Evolutionary conservation across 768 basidiomycete species (phyloP), one percentile per base, ranked within the genome.

Genomic region (Lentinula lateritia): DNA sequence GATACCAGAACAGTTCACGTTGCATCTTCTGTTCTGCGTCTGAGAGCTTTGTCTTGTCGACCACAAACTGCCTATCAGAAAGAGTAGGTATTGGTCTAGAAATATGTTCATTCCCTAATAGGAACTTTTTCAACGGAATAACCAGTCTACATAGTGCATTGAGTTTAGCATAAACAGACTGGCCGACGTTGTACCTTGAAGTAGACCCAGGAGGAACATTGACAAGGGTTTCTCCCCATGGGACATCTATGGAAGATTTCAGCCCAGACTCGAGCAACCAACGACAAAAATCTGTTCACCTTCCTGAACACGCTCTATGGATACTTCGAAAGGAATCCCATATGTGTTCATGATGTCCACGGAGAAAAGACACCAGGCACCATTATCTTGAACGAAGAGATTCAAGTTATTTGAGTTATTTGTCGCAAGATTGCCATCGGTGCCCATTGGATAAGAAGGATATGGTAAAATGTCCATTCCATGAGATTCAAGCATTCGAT

Each of bases 301-400:
- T 73, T 83, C 80, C 73, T 89, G 84, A 6, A 74, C 72, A 35
- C 92, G 79, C 61, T 86, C 80, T 61, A 98, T 85, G 0, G 82
- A 84, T 34, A 96, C 89, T 68, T 96, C 93, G 69, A 99, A 98
- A 0, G 97, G 94, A 34, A 89, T 76, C 0, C 92, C 92, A 69
- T 95, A 96, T 0, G 89, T 87, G 69, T 99, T 99, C 58, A 89
- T 83, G n/a, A 99, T 88, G 69, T 95, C 92, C 34, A 98, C 75
- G 1, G 87, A 87, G 70, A 98, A 89, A 18, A 98, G 76, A 73
- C 95, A 98, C 85, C 92, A 91, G 34, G 86, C 82, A 1, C 79
- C 78, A 16, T 82, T 80, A 54, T 86, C 80, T 34, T 75, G 78
- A 23, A 79, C 73, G 42, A 73, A 68, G 39, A 83, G 67, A 9